Conservation (phyloP, 768 basidiomycete genomes). For the Leucosporidium scottii region DNA sequence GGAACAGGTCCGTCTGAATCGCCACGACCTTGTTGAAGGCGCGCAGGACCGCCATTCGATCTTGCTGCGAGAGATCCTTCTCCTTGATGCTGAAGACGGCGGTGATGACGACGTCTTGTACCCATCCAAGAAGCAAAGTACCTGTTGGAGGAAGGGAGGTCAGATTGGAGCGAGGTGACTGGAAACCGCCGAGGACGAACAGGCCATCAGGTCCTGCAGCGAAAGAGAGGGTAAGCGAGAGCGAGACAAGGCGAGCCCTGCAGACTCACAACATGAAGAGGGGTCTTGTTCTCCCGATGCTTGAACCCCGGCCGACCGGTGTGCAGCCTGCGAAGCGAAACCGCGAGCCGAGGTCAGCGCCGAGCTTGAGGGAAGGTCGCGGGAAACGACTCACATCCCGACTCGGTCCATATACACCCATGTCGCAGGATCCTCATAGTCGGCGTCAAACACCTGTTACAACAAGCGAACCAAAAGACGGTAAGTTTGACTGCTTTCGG, state of each 20-base stretch:
- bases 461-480: too few relatives aligned
- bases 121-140: slow-evolving; percentile 11
- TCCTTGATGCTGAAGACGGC: slow-evolving; percentile 2
- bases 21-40: slow-evolving; percentile 23
- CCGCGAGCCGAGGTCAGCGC: too few relatives aligned
- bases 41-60: background rate
- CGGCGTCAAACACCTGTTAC: slow-evolving; percentile 2
- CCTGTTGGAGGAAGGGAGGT: background rate
- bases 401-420: background rate
- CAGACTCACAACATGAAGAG: background rate
- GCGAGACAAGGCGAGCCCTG: too few relatives aligned
- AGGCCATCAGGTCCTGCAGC: background rate
- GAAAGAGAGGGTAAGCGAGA: too few relatives aligned
- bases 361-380: background rate
- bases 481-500: too few relatives aligned
- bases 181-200: background rate
- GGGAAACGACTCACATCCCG: background rate
- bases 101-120: slow-evolving; percentile 12
- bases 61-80: background rate
- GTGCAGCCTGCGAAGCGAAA: slow-evolving; percentile 9
- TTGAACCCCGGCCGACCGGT: slow-evolving; percentile 13
- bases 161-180: background rate
- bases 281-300: slow-evolving; percentile 4
- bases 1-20: slow-evolving; percentile 22
- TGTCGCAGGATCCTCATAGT: background rate